Conservation (phyloP, 345 rosid species). For the Populus alba region DNA sequence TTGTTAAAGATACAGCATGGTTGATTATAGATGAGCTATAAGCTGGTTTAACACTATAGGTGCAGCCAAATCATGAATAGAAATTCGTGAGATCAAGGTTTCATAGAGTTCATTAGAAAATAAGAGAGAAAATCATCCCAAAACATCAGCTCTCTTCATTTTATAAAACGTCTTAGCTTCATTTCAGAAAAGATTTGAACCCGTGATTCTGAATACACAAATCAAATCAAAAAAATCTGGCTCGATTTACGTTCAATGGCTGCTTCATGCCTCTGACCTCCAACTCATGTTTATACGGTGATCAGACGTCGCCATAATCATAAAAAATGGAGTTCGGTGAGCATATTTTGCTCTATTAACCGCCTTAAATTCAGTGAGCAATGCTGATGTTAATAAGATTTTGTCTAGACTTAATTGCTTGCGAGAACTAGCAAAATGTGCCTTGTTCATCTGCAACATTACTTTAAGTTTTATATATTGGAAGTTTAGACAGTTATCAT, state of each 20-base stretch:
- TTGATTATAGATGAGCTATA: not conserved
- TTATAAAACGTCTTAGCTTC: too few species aligned
- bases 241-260: not conserved
- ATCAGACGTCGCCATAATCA: not conserved
- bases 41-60: not conserved
- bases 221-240: not conserved
- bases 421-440: not conserved
- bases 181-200: not conserved
- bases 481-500: conserved; percentile 15
- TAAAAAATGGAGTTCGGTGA: conserved; percentile 1
- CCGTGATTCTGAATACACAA: not conserved
- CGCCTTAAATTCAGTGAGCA: not conserved
- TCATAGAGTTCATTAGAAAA: too few species aligned
- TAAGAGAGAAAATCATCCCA: not conserved
- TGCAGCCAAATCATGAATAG: not conserved
- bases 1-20: not conserved
- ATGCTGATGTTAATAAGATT: not conserved
- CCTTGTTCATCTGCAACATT: not conserved
- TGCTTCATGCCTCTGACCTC: not conserved
- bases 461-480: not conserved
- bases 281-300: not conserved
- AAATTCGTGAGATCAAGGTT: not conserved
- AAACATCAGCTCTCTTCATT: not conserved
- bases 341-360: not conserved
- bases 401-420: not conserved